Conservation (phyloP, 495 filamentous ascomycete genomes). For the Aspergillus wentii region DNA sequence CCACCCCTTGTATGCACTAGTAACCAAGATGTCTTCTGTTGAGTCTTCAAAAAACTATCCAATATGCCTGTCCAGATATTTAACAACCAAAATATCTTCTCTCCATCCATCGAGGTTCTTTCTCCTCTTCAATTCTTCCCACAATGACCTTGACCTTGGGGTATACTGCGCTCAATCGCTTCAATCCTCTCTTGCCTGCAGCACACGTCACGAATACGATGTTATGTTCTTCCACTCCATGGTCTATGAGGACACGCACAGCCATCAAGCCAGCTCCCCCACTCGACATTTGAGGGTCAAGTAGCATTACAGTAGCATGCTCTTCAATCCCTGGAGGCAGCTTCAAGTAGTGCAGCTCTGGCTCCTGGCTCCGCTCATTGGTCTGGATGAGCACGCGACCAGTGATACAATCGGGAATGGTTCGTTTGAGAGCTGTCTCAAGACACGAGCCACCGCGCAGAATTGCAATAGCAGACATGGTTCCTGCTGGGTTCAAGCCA, state of each 20-base stretch:
- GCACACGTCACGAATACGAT: slow-evolving; percentile 89
- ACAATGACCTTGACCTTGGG: slow-evolving; percentile 81
- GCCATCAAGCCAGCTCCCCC: slow-evolving; percentile 96
- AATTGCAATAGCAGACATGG: slow-evolving; percentile 81
- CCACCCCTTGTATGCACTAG: too few relatives aligned
- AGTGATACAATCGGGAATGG: slow-evolving; percentile 86
- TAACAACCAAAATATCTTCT: slow-evolving; percentile 74
- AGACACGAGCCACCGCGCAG: slow-evolving; percentile 81
- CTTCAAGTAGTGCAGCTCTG: slow-evolving; percentile 83
- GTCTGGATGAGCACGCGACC: slow-evolving; percentile 89
- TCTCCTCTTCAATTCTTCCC: slow-evolving; percentile 68
- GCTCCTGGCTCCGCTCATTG: slow-evolving; percentile 76
- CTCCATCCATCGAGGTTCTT: slow-evolving; percentile 80
- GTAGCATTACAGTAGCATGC: slow-evolving; percentile 74
- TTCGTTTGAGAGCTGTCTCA: slow-evolving; percentile 81
- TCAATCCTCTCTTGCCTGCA: slow-evolving; percentile 75
- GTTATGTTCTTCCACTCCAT: slow-evolving; percentile 78
- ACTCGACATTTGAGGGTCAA: slow-evolving; percentile 91
- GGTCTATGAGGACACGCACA: slow-evolving; percentile 86
- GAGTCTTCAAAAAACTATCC: too few relatives aligned
- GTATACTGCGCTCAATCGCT: slow-evolving; percentile 79
- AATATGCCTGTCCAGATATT: too few relatives aligned
- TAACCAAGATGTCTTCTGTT: too few relatives aligned
- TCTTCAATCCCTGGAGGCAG: slow-evolving; percentile 63
- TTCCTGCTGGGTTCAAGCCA: slow-evolving; percentile 61